Base-by-base conservation (phyloP, 129 eudicot genomes). In the Kitagawia praeruptora region DNA sequence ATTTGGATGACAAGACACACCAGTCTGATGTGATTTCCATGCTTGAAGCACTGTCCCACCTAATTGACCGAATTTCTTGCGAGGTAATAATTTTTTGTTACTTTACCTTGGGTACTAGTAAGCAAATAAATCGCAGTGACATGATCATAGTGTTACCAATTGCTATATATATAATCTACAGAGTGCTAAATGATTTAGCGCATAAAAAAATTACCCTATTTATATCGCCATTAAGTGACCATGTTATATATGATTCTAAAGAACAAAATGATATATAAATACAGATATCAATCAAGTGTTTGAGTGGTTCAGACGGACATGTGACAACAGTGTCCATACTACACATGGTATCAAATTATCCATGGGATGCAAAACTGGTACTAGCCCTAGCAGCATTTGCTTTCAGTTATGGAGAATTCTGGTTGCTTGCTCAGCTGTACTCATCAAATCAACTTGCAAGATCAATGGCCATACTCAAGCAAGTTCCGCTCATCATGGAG, bases 281-380 rank as follows among this genome's bases (percentile, higher is more conserved):
- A 34, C 87, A 93, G 98, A 81, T 91, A 77, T 49, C 90, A 25
- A 83, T 83, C 86, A 88, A 85, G 73, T 73, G 83, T 75, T 74
- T 84, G 67, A 81, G 85, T 78, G 91, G 94, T 8, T 80, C 74
- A 11, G 96, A 92, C 39, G 89, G 92, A 64, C 97, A 92, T 80
- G 31, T 86, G 4, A 82, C 88, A 12, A 86, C 99, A 21, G 77
- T 92, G 74, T 75, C 89, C 21, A 86, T 96, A 48, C 81, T 94
- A 48, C 83, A 82, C 46, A 54, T 84, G 27, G 84, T 94, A 37
- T 64, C 89, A 13, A 82, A 75, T 85, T 96, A 80, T 83, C 85
- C 95, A 34, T 96, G 99, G 99, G 97, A 90, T 6, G 96, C 99
- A 2, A 96, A 96, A 80, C 89, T 87, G 70, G 96, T 85, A 28